phyloP scores from a whole-genome alignment of 768 basidiomycete species.

The Leccinum incarnatum region DNA sequence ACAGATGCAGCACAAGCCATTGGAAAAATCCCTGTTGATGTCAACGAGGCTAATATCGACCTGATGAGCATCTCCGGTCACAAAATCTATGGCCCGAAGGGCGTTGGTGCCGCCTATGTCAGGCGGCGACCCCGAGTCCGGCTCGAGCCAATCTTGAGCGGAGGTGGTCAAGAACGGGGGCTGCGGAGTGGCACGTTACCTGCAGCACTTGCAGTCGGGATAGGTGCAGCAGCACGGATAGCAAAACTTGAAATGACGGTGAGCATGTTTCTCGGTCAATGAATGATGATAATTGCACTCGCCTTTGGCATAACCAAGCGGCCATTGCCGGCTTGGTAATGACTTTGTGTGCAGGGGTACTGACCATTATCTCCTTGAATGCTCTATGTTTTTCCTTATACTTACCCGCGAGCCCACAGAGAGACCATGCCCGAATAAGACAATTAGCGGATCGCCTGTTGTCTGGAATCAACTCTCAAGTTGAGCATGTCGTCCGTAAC shows the following conservation, averaged over 20 bases:
- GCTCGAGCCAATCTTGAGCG: conserved; percentile 90
- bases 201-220: conserved; percentile 81
- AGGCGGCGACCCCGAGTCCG: conserved; percentile 89
- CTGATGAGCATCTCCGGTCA: conserved; percentile 95
- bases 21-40: conserved; percentile 88
- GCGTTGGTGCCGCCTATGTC: conserved; percentile 92
- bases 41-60: conserved; percentile 94
- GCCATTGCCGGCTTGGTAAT: conserved; percentile 51
- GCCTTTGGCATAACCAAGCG: conserved; percentile 43
- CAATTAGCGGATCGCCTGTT: conserved; percentile 79
- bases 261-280: conserved; percentile 40
- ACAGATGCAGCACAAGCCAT: conserved; percentile 97
- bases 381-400: background rate
- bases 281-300: conserved; percentile 48
- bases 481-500: conserved; percentile 91
- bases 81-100: conserved; percentile 98
- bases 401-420: conserved; percentile 40
- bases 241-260: conserved; percentile 92
- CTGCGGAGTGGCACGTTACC: conserved; percentile 93
- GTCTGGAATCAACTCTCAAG: conserved; percentile 72
- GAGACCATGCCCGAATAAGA: conserved; percentile 74
- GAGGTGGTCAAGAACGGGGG: conserved; percentile 97
- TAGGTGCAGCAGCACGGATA: conserved; percentile 93
- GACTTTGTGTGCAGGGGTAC: conserved; percentile 93
- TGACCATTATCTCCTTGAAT: conserved; percentile 42